Conservation (phyloP, 2,329 filamentous ascomycete species). For the Sclerotinia nivalis region DNA sequence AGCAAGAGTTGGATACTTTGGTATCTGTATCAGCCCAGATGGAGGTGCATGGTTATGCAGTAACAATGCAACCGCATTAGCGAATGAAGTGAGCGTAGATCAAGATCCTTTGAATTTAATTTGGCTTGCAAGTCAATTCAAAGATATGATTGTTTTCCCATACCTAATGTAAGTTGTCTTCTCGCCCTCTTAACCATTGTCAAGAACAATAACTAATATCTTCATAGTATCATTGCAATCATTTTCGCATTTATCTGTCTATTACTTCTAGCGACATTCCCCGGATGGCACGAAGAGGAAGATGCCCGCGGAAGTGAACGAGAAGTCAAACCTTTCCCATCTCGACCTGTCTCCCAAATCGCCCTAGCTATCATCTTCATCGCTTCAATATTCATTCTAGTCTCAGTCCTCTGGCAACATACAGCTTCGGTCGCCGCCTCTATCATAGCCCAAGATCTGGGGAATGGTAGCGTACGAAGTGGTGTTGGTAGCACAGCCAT, state of each 20-base stretch:
- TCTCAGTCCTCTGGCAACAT: slow-evolving; percentile 85
- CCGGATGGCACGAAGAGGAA: slow-evolving; percentile 92
- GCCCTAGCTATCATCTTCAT: slow-evolving; percentile 90
- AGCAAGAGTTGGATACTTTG: slow-evolving; percentile 95
- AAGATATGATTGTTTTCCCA: slow-evolving; percentile 97
- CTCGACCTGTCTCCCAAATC: slow-evolving; percentile 86
- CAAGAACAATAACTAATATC: slow-evolving; percentile 26
- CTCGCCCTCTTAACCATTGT: background rate
- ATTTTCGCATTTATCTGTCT: slow-evolving; percentile 97
- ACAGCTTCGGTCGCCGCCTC: slow-evolving; percentile 95
- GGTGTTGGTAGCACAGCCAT: slow-evolving; percentile 94
- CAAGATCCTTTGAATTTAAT: slow-evolving; percentile 96
- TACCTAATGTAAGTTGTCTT: slow-evolving; percentile 75
- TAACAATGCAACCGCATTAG: slow-evolving; percentile 92
- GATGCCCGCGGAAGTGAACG: slow-evolving; percentile 79
- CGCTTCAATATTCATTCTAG: slow-evolving; percentile 68
- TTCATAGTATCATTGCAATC: slow-evolving; percentile 84
- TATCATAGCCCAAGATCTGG: slow-evolving; percentile 89
- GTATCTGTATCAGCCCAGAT: slow-evolving; percentile 92
- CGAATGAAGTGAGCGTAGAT: slow-evolving; percentile 83
- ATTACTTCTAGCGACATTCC: slow-evolving; percentile 92
- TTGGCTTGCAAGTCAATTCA: slow-evolving; percentile 96
- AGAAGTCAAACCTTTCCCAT: slow-evolving; percentile 93
- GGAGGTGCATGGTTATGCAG: slow-evolving; percentile 91
- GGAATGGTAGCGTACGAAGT: slow-evolving; percentile 81